phyloP scores from a whole-genome alignment of 441 rosid species.

The Metrosideros polymorpha region DNA sequence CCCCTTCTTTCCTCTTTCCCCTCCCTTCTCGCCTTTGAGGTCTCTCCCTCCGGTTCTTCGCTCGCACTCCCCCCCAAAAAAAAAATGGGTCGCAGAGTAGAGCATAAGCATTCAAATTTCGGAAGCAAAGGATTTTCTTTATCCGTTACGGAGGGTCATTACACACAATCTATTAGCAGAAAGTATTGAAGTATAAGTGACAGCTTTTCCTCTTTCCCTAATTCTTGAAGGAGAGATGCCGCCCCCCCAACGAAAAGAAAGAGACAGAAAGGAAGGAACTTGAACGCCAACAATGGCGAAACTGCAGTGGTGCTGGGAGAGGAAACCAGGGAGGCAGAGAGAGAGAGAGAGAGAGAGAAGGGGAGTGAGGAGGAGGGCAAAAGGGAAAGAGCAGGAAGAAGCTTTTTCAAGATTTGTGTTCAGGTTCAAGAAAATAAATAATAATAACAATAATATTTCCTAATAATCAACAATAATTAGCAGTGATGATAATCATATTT shows the following conservation, averaged over 20 bases:
- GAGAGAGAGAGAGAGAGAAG: not conserved
- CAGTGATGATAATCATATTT: not conserved
- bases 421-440: not conserved
- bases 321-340: not conserved
- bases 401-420: not conserved
- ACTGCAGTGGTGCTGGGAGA: not conserved
- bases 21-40: not conserved
- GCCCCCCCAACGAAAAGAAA: not conserved
- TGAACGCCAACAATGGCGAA: not conserved
- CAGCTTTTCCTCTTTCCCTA: not conserved
- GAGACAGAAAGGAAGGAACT: not conserved
- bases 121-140: not conserved
- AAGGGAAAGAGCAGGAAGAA: not conserved
- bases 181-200: not conserved
- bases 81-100: not conserved
- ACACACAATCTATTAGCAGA: not conserved
- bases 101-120: slow-evolving; percentile 5
- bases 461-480: not conserved
- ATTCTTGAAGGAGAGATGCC: not conserved
- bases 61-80: not conserved
- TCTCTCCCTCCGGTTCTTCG: not conserved
- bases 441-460: not conserved
- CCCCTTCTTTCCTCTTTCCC: not conserved
- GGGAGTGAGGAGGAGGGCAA: not conserved
- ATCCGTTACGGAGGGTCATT: not conserved